These are phyloP conservation scores for Agastache rugosa DNA, from an alignment of 257 asterid species.

Conservation along the genomic window DNA sequence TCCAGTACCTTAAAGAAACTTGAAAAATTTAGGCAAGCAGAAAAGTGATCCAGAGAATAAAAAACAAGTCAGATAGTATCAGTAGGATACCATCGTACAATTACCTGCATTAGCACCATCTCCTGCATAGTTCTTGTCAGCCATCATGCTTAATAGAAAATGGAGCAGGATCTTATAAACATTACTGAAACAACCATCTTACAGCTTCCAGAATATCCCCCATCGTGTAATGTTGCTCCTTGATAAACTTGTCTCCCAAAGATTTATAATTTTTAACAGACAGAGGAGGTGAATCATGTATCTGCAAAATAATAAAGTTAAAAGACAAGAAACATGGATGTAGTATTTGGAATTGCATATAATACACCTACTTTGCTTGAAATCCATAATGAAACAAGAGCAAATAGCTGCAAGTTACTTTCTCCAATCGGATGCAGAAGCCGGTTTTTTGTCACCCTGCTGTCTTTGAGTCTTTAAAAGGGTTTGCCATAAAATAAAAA, in stretches of 20 bases:
- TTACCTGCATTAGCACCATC: constrained; percentile 76
- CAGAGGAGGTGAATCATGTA: constrained; percentile 70
- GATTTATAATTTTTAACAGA: constrained; percentile 59
- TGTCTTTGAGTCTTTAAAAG: constrained; percentile 38
- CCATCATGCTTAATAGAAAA: constrained; percentile 36
- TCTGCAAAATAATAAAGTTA: constrained; percentile 48
- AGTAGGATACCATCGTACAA: neutral
- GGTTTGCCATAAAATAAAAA: constrained; percentile 16
- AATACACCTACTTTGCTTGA: constrained; percentile 73
- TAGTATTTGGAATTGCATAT: constrained; percentile 13
- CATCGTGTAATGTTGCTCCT: constrained; percentile 78
- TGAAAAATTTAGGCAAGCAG: constrained; percentile 26
- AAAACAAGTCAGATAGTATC: constrained; percentile 7
- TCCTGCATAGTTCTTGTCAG: constrained; percentile 59
- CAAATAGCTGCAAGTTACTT: constrained; percentile 90
- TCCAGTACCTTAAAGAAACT: constrained; percentile 55
- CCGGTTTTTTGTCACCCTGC: constrained; percentile 52
- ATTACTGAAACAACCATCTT: constrained; percentile 44
- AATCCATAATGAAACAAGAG: constrained; percentile 80
- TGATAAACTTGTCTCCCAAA: constrained; percentile 59
- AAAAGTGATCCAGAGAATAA: constrained; percentile 25
- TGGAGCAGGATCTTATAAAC: constrained; percentile 32
- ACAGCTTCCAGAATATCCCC: constrained; percentile 79
- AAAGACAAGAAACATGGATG: constrained; percentile 28
- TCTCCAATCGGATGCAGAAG: constrained; percentile 70